Evolutionary conservation across 2,329 filamentous ascomycete genomes (phyloP), one percentile per base, ranked within the genome.

Genomic region (Calonectria multiphialidica): DNA sequence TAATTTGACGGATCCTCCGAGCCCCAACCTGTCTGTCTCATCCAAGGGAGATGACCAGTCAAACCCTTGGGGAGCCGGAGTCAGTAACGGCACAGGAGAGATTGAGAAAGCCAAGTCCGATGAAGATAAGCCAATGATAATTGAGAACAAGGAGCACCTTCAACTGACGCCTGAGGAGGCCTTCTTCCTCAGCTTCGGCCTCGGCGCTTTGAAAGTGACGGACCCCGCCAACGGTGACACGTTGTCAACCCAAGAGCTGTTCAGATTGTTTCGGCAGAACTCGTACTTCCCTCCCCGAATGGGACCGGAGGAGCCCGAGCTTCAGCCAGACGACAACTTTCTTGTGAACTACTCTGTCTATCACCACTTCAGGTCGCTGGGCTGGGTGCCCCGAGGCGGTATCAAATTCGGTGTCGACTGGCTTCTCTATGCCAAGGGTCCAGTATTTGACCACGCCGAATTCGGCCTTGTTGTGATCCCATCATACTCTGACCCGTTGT

Each of bases 341-440:
- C 86, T 98, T 23, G 83, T 98, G 1, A 93, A 95, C 70, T 99
- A 98, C 80, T 92, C 92, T 15, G 95, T 95, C 21, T 99, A 98
- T 82, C 97, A 99, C 81, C 96, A 99, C 82, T 99, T 98, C 85
- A 93, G 97, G 44, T 98, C 95, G 0, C 88, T 98, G 0, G 97
- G 97, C 28, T 99, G 97, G 96, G 95, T 98, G 1, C 93, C 97
- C 0, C 93, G 97, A 16, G 92, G 94, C 6, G 97, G 97, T 42
- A 93, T 98, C 81, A 99, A 99, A 81, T 99, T 99, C 78, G 95
- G 94, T 25, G 94, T 95, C 12, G 97, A 99, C 83, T 98, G 95
- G 87, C 87, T 99, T n/a, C 89, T 99, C 9, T 99, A 99, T 84
- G 93, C 95, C 69, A 93, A 95, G 23, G 97, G 97, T 0, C 97